A percentile compares a stretch with the other conserved stretches of the same genome.
Conservation (phyloP, 1,284 basidiomycete genomes). For the Inonotus hispidus region DNA sequence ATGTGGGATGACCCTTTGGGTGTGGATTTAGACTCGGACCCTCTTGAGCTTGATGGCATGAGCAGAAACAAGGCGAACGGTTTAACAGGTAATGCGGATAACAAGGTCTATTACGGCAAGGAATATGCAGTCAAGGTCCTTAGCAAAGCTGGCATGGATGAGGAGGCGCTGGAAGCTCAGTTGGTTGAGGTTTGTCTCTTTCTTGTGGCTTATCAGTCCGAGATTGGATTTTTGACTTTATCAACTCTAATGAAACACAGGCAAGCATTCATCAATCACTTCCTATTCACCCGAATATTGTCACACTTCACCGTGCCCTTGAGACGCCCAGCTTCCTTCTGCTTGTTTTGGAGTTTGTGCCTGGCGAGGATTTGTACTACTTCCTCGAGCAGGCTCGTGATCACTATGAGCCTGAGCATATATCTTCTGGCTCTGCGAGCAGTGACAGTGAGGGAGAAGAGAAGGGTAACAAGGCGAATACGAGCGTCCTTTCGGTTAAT, state of each 20-base stretch:
- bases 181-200: slow-evolving; percentile 67
- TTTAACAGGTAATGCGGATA: neutral
- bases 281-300: slow-evolving; percentile 89
- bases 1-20: slow-evolving; percentile 15
- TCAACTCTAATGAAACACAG: too few species aligned
- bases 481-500: slow-evolving; percentile 7
- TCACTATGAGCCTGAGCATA: slow-evolving; percentile 60
- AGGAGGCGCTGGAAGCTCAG: slow-evolving; percentile 82
- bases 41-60: slow-evolving; percentile 4
- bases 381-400: slow-evolving; percentile 94
- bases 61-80: neutral
- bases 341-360: slow-evolving; percentile 87
- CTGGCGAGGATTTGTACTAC: slow-evolving; percentile 94
- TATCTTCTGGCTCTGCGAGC: slow-evolving; percentile 23
- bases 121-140: slow-evolving; percentile 96
- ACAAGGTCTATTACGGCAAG: slow-evolving; percentile 51
- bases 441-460: slow-evolving; percentile 37
- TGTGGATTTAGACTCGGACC: slow-evolving; percentile 26
- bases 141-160: slow-evolving; percentile 87
- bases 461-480: slow-evolving; percentile 5
- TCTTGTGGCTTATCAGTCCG: neutral
- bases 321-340: slow-evolving; percentile 79
- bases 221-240: neutral
- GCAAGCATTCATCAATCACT: slow-evolving; percentile 95
- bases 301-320: slow-evolving; percentile 87